These are phyloP conservation scores for Fusarium metavorans DNA, from an alignment of 2,329 filamentous ascomycete genomes.

Conservation along the genomic window DNA sequence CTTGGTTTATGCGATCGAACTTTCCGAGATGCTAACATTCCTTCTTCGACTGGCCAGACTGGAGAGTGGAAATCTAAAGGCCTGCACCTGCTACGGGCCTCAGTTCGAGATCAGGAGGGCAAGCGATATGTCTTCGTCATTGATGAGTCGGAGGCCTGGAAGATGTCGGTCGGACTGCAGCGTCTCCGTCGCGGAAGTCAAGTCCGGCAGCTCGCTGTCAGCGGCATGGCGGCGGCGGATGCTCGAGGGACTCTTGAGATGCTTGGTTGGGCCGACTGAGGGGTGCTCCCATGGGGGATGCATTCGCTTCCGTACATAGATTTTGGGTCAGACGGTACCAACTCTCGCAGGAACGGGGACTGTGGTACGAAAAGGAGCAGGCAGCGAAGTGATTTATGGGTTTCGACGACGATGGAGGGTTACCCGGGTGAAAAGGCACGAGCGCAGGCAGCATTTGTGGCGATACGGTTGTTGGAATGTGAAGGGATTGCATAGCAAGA, in stretches of 20 bases:
- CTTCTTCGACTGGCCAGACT: conserved; percentile 57
- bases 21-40: conserved; percentile 58
- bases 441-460: conserved; percentile 44
- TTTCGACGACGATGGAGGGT: conserved; percentile 16
- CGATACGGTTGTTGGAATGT: conserved; percentile 48
- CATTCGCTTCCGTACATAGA: conserved; percentile 43
- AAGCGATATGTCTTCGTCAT: conserved; percentile 75
- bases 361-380: conserved; percentile 14
- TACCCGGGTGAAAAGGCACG: conserved; percentile 36
- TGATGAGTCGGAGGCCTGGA: conserved; percentile 75
- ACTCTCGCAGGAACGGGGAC: conserved; percentile 19
- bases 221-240: conserved; percentile 66
- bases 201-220: conserved; percentile 69
- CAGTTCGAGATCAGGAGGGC: conserved; percentile 73
- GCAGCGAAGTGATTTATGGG: conserved; percentile 38
- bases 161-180: conserved; percentile 72
- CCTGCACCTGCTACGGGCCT: conserved; percentile 73
- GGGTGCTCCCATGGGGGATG: conserved; percentile 23
- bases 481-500: conserved; percentile 47
- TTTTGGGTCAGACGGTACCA: conserved; percentile 40
- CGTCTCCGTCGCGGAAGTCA: conserved; percentile 71
- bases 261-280: conserved; percentile 63
- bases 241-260: conserved; percentile 67
- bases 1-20: conserved; percentile 62
- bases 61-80: conserved; percentile 68